These are phyloP conservation scores for Blastobotrys aristatus DNA, from an alignment of 1,139 yeast genomes.

Conservation along the genomic window DNA sequence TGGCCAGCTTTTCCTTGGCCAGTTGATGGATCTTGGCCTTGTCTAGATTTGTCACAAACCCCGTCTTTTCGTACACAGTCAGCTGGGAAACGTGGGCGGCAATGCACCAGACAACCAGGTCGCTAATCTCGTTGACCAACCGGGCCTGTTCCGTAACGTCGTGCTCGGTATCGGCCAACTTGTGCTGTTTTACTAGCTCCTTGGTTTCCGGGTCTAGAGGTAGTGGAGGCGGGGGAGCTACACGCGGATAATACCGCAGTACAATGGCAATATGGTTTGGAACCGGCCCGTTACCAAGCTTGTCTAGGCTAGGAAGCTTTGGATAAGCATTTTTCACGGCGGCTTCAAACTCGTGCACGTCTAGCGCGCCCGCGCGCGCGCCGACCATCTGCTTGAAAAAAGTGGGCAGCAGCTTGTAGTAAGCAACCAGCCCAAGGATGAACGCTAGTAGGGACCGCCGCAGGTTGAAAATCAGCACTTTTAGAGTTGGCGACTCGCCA, in stretches of 20 bases:
- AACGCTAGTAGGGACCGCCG: constrained; percentile 18
- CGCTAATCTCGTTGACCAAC: constrained; percentile 22
- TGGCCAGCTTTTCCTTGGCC: constrained; percentile 1
- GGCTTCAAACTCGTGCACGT: constrained; percentile 10
- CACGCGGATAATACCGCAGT: constrained; percentile 16
- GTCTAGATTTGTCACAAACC: constrained; percentile 7
- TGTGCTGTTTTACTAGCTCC: background rate
- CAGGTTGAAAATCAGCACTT: constrained; percentile 25
- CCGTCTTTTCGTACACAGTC: constrained; percentile 23
- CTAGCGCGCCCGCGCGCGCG: constrained; percentile 6
- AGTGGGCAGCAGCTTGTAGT: constrained; percentile 13
- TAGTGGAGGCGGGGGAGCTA: constrained; percentile 19
- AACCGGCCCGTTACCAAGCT: background rate
- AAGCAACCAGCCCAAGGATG: constrained; percentile 13
- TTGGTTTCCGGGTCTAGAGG: constrained; percentile 5
- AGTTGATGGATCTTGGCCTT: background rate
- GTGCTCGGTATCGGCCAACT: constrained; percentile 15
- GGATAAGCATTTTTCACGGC: background rate
- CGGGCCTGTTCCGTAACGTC: constrained; percentile 17
- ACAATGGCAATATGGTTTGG: constrained; percentile 24
- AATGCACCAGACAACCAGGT: constrained; percentile 20
- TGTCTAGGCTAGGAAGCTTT: background rate
- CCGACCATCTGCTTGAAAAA: constrained; percentile 8
- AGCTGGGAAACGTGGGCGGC: constrained; percentile 19
- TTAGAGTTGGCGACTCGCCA: constrained; percentile 19